Conservation (phyloP, 1,284 basidiomycete genomes). For the Singerocomus rubriflavus region DNA sequence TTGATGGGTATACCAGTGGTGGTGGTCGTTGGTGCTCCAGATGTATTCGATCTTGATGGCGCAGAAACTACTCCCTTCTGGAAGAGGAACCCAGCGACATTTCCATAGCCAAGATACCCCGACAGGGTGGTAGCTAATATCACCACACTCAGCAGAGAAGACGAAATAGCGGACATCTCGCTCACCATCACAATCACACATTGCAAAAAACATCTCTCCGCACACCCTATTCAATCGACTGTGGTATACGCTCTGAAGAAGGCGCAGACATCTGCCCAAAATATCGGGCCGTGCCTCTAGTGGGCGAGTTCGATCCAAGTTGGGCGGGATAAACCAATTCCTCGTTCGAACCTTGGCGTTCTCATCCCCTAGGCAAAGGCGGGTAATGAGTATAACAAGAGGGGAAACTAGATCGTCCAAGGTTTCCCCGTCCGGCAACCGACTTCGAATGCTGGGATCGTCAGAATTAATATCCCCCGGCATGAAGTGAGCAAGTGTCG, state of each 20-base stretch:
- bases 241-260: conserved; percentile 74
- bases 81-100: conserved; percentile 89
- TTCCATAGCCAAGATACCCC: conserved; percentile 84
- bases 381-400: conserved; percentile 68
- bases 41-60: conserved; percentile 32
- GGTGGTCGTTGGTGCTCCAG: conserved; percentile 35
- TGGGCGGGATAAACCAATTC: conserved; percentile 66
- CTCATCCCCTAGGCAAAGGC: conserved; percentile 63
- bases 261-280: conserved; percentile 76
- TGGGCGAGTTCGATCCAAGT: conserved; percentile 73
- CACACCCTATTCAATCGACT: conserved; percentile 65
- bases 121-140: conserved; percentile 61
- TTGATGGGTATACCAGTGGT: conserved; percentile 56
- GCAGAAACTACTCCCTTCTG: conserved; percentile 79
- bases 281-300: conserved; percentile 71
- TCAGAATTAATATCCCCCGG: conserved; percentile 64
- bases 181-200: conserved; percentile 80
- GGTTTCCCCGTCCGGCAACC: conserved; percentile 45
- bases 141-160: background rate
- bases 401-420: conserved; percentile 80
- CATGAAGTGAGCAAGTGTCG: conserved; percentile 60
- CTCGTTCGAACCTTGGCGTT: conserved; percentile 53
- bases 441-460: conserved; percentile 52
- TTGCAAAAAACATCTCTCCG: conserved; percentile 83
- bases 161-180: conserved; percentile 1